Evolutionary conservation across 2,329 filamentous ascomycete species (phyloP).

Genomic region (Lachnellula occidentalis): DNA sequence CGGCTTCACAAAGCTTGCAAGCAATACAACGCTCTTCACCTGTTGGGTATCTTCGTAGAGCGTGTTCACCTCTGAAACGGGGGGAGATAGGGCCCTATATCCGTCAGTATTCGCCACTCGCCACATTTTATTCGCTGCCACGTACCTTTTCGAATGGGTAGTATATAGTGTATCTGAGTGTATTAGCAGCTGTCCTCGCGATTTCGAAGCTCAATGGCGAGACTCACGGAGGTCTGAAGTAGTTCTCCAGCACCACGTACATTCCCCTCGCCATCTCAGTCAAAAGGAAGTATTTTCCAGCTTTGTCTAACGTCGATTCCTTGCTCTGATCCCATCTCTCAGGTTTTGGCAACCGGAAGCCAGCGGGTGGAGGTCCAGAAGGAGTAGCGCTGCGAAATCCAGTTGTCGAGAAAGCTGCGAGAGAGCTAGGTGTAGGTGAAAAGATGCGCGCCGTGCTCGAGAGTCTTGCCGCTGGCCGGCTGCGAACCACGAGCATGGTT

Average conservation of each 20-base stretch:
- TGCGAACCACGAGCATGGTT: slow-evolving; percentile 32
- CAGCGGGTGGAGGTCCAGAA: slow-evolving; percentile 69
- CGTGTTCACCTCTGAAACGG: slow-evolving; percentile 96
- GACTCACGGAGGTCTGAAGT: slow-evolving; percentile 93
- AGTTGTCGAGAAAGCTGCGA: slow-evolving; percentile 28
- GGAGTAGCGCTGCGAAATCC: slow-evolving; percentile 51
- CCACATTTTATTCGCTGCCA: background rate
- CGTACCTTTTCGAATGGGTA: slow-evolving; percentile 93
- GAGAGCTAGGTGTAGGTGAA: slow-evolving; percentile 12
- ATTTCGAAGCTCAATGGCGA: slow-evolving; percentile 20
- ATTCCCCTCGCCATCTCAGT: slow-evolving; percentile 95
- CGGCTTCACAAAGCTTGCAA: slow-evolving; percentile 97
- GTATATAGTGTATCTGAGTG: slow-evolving; percentile 84
- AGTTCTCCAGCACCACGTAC: slow-evolving; percentile 97
- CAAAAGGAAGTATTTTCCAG: slow-evolving; percentile 92
- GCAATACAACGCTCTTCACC: slow-evolving; percentile 99
- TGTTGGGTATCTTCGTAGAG: slow-evolving; percentile 89
- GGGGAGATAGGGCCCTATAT: slow-evolving; percentile 86
- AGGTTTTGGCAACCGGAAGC: slow-evolving; percentile 71
- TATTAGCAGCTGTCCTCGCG: slow-evolving; percentile 25
- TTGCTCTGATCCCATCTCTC: slow-evolving; percentile 75
- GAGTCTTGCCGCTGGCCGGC: slow-evolving; percentile 27
- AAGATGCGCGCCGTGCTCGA: slow-evolving; percentile 24
- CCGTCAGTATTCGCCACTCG: slow-evolving; percentile 19
- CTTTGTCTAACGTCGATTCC: slow-evolving; percentile 73